phyloP scores from a whole-genome alignment of 1,284 basidiomycete species.

The Athelia psychrophila region DNA sequence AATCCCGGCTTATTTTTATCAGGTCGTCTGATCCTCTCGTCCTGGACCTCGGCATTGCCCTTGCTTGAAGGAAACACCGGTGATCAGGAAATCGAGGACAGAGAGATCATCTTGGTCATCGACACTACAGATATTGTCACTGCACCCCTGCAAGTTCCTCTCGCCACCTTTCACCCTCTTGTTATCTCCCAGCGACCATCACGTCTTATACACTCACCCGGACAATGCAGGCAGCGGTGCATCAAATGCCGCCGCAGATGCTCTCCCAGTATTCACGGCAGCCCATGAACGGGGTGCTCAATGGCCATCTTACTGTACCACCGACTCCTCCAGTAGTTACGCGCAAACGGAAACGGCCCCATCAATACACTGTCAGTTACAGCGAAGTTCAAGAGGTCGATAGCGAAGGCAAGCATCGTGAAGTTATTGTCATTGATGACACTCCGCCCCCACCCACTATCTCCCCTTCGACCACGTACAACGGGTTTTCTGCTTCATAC shows the following conservation, averaged over 20 bases:
- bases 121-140: constrained; percentile 8
- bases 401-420: constrained; percentile 65
- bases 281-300: constrained; percentile 38
- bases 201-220: constrained; percentile 39
- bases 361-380: constrained; percentile 77
- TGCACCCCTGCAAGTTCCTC: too few relatives aligned
- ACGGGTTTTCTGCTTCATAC: constrained; percentile 71
- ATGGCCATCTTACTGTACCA: constrained; percentile 47
- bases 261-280: constrained; percentile 58
- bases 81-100: too few relatives aligned
- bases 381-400: constrained; percentile 83
- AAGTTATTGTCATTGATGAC: constrained; percentile 87
- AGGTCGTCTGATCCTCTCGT: too few relatives aligned
- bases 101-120: too few relatives aligned
- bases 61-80: too few relatives aligned
- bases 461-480: constrained; percentile 67
- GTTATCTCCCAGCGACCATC: constrained; percentile 42
- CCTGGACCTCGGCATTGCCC: too few relatives aligned
- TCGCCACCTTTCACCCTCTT: constrained; percentile 19
- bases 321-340: constrained; percentile 63
- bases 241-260: constrained; percentile 54
- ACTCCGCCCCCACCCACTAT: constrained; percentile 76
- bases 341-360: constrained; percentile 79
- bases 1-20: too few relatives aligned
- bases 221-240: constrained; percentile 66